Evolutionary conservation across 73 alveolate genomes (phyloP).

Genomic region (Paramecium biaurelia): DNA sequence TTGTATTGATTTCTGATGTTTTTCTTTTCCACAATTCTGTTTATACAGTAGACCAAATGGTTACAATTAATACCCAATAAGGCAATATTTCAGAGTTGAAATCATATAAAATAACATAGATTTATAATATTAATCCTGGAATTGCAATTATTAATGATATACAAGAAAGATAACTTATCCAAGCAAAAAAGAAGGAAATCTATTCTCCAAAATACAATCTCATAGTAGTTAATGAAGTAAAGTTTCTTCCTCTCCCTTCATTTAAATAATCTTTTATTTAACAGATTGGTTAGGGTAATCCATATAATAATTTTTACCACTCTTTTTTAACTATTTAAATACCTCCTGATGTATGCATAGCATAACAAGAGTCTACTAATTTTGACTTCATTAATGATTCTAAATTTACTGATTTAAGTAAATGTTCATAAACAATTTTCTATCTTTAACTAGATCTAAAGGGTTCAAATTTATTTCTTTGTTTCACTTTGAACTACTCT

Average conservation of each 20-base stretch:
- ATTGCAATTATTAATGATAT: slow-evolving; percentile 20
- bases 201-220: slow-evolving; percentile 63
- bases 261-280: slow-evolving; percentile 50
- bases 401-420: slow-evolving; percentile 25
- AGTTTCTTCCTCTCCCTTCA: slow-evolving; percentile 44
- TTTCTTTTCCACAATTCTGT: slow-evolving; percentile 65
- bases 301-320: neutral
- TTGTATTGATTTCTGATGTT: slow-evolving; percentile 62
- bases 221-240: slow-evolving; percentile 47
- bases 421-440: slow-evolving; percentile 28
- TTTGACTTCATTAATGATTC: slow-evolving; percentile 13
- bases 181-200: slow-evolving; percentile 59
- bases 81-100: neutral
- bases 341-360: slow-evolving; percentile 67
- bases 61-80: slow-evolving; percentile 30
- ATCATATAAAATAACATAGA: neutral
- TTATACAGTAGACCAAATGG: slow-evolving; percentile 49
- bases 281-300: slow-evolving; percentile 58
- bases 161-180: slow-evolving; percentile 58
- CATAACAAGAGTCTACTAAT: neutral
- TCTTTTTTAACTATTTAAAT: slow-evolving; percentile 10
- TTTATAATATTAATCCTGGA: slow-evolving; percentile 53
- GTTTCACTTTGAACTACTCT: slow-evolving; percentile 9
- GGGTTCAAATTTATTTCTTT: slow-evolving; percentile 50
- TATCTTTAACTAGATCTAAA: slow-evolving; percentile 60